Percentiles rank a stretch among this genome's conserved stretches.
phyloP scores from a whole-genome alignment of 208 protist genomes.

The Trypanosoma mega region DNA sequence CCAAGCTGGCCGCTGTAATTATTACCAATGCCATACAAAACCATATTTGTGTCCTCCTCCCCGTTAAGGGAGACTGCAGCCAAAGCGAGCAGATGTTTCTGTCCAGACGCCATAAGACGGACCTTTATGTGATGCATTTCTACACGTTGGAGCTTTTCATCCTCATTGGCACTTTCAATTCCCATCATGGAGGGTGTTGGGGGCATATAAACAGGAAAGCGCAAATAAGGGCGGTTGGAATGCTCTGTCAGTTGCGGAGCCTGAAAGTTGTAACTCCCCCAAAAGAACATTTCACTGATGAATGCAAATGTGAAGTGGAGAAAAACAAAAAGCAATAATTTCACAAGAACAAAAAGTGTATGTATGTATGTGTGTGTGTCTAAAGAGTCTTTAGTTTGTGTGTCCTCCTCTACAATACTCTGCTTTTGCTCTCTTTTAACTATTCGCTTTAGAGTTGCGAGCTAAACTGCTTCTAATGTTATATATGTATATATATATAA shows the following conservation, averaged over 20 bases:
- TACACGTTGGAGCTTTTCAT: constrained; percentile 1
- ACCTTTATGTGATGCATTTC: constrained; percentile 36
- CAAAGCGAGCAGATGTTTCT: constrained; percentile 56
- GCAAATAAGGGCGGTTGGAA: constrained; percentile 42
- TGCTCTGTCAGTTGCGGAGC: constrained; percentile 46
- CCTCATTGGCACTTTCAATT: background rate
- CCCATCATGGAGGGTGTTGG: constrained; percentile 31
- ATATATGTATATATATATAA: constrained; percentile 10
- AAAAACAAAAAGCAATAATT: constrained; percentile 9
- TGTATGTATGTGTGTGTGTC: too few species aligned
- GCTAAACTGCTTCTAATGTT: too few species aligned
- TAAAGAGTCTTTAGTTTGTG: too few species aligned
- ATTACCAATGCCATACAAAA: constrained; percentile 69
- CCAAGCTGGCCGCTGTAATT: constrained; percentile 79
- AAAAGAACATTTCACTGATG: constrained; percentile 68
- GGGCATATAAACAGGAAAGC: constrained; percentile 69
- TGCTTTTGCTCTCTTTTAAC: constrained; percentile 9
- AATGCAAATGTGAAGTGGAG: background rate
- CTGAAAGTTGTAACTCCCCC: constrained; percentile 84
- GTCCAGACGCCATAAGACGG: constrained; percentile 41
- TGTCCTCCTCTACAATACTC: too few species aligned
- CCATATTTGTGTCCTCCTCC: background rate
- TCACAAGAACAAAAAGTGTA: background rate
- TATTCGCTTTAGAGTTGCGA: constrained; percentile 1
- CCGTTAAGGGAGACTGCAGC: constrained; percentile 11